Conservation (phyloP, 2,329 filamentous ascomycete genomes). For the Colletotrichum spinosum region DNA sequence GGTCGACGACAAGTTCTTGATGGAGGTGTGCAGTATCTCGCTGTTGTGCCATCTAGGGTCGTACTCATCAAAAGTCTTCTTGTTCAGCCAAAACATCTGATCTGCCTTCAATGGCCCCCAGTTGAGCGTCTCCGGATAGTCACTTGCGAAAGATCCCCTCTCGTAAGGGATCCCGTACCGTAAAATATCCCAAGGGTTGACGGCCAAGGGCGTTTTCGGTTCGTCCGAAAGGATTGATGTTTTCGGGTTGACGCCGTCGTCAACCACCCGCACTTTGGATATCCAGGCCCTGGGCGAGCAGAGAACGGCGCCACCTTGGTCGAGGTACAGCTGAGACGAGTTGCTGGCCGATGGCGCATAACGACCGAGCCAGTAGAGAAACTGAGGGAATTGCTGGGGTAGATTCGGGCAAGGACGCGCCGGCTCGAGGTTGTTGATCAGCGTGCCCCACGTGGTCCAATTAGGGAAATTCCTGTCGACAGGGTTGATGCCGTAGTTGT, state of each 20-base stretch:
- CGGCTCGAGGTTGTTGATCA: background rate
- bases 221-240: background rate
- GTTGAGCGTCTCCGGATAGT: background rate
- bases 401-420: conserved; percentile 12
- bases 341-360: background rate
- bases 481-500: background rate
- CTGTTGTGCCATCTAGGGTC: background rate
- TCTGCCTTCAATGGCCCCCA: conserved; percentile 10
- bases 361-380: conserved; percentile 7
- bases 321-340: conserved; percentile 1
- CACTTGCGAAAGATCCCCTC: background rate
- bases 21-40: conserved; percentile 2
- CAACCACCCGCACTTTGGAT: conserved; percentile 16
- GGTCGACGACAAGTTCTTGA: conserved; percentile 7
- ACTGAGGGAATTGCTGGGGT: conserved; percentile 1
- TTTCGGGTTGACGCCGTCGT: conserved; percentile 16
- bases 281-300: conserved; percentile 20
- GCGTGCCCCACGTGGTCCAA: background rate
- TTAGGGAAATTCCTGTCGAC: background rate
- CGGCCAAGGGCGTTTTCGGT: background rate
- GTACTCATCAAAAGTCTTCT: background rate
- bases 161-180: background rate
- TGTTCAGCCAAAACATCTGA: background rate
- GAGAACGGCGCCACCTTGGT: conserved; percentile 7
- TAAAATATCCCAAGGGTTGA: conserved; percentile 11